These are phyloP conservation scores for Ustilago hordei DNA, from an alignment of 1,284 basidiomycete species.

Conservation along the genomic window DNA sequence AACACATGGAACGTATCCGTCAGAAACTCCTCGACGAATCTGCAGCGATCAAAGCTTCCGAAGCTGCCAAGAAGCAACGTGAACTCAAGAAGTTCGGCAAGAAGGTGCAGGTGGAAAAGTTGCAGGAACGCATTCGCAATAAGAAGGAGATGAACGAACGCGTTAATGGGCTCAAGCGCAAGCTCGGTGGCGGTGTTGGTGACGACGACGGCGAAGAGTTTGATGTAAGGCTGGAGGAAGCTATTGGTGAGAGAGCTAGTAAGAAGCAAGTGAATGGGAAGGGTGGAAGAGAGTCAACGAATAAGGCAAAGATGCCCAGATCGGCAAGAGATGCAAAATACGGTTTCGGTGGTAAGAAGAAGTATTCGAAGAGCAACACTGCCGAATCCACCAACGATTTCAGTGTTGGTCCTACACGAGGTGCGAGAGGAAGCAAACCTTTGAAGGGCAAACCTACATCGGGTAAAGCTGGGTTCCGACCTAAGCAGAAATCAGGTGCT, in stretches of 20 bases:
- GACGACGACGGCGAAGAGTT: slow-evolving; percentile 75
- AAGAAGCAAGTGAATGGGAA: slow-evolving; percentile 19
- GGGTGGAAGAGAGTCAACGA: slow-evolving; percentile 15
- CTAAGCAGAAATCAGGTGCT: slow-evolving; percentile 44
- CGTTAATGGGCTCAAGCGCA: slow-evolving; percentile 75
- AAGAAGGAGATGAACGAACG: slow-evolving; percentile 82
- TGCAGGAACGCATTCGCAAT: slow-evolving; percentile 79
- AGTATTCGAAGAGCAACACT: slow-evolving; percentile 63
- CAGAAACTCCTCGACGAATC: slow-evolving; percentile 89
- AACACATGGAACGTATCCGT: slow-evolving; percentile 97
- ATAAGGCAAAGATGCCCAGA: slow-evolving; percentile 62
- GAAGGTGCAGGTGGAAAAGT: slow-evolving; percentile 89
- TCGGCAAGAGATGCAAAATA: slow-evolving; percentile 62
- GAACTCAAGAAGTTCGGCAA: slow-evolving; percentile 99
- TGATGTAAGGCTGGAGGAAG: slow-evolving; percentile 78
- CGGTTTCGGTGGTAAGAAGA: slow-evolving; percentile 67
- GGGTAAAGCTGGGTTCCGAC: slow-evolving; percentile 43
- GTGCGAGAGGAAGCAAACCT: slow-evolving; percentile 37
- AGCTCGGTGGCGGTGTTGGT: slow-evolving; percentile 62
- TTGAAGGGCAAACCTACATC: slow-evolving; percentile 15
- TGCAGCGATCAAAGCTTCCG: slow-evolving; percentile 88
- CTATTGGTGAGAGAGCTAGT: slow-evolving; percentile 55
- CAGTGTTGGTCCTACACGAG: slow-evolving; percentile 37
- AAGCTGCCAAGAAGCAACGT: slow-evolving; percentile 89
- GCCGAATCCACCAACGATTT: slow-evolving; percentile 65